Conservation (phyloP, 495 filamentous ascomycete species). For the Clohesyomyces aquaticus region DNA sequence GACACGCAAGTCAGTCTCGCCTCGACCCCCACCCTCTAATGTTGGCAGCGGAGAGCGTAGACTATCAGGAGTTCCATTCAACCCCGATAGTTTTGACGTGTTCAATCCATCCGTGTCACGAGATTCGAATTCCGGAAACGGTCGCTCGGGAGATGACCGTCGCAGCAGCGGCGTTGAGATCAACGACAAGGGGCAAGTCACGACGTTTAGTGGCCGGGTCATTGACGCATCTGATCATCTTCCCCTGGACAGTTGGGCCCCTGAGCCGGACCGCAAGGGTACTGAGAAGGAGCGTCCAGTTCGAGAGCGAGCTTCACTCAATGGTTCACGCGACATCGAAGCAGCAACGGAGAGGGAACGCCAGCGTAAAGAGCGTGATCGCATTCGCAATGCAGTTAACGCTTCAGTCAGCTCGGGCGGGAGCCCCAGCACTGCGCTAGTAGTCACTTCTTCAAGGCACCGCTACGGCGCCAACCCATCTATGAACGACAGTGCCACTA, state of each 20-base stretch:
- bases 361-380: slow-evolving; percentile 29
- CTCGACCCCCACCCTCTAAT: slow-evolving; percentile 60
- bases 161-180: slow-evolving; percentile 23
- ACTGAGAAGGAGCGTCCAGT: slow-evolving; percentile 55
- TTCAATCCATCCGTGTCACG: slow-evolving; percentile 62
- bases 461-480: slow-evolving; percentile 18
- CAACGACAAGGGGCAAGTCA: slow-evolving; percentile 56
- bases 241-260: slow-evolving; percentile 87
- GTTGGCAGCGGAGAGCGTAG: slow-evolving; percentile 51
- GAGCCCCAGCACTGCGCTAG: slow-evolving; percentile 35
- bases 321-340: slow-evolving; percentile 36
- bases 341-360: slow-evolving; percentile 33
- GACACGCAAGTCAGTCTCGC: slow-evolving; percentile 76
- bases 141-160: slow-evolving; percentile 10
- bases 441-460: slow-evolving; percentile 27
- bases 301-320: slow-evolving; percentile 28
- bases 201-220: slow-evolving; percentile 80
- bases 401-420: not conserved
- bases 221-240: slow-evolving; percentile 94
- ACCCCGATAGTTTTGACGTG: slow-evolving; percentile 82
- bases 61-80: slow-evolving; percentile 74
- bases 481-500: slow-evolving; percentile 13
- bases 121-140: slow-evolving; percentile 16
- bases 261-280: slow-evolving; percentile 82
- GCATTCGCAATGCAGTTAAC: slow-evolving; percentile 31